Base-by-base conservation (phyloP, 1,284 basidiomycete species). In the Moniliophthora roreri region DNA sequence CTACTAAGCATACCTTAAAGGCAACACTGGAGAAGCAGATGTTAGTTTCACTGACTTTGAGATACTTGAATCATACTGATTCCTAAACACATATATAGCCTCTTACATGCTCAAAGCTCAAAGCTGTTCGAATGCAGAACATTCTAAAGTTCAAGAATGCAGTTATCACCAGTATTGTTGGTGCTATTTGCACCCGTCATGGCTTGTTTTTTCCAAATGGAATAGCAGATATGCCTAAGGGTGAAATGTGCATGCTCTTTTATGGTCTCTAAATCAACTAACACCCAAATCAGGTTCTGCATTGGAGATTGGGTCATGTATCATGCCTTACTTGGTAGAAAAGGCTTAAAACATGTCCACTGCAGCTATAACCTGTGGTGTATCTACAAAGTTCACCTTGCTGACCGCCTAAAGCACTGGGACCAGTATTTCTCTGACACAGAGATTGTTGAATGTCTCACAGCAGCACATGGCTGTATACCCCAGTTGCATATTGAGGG, bases 81-180 rank as follows among this genome's bases (percentile, higher is more conserved):
- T 32, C 7, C 6, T 32, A 11, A 7, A 59, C 46, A 9, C 24
- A 15, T n/a, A n/a, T 34, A 15, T n/a, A 67, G 64, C 53, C 54
- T 37, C 54, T 57, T 18, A 61, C 52, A 11, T 69, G 65, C 48
- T 49, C 57, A 15, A 58, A 64, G 28, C 58, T 69, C 2, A 47
- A 56, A 9, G 65, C 65, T 3, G 58, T 54, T 13, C 47, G 54
- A 3, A 60, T 66, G 40, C 66, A 66, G 51, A 64, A 65, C 36
- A 45, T 62, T 4, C 48, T 58, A 18, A 67, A 65, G 37, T 68
- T 67, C 57, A 65, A 63, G 38, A 63, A 64, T 49, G 57, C 59
- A 0, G 58, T 61, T 11, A 57, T 64, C 18, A 63, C 52, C n/a
- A 63, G 65, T 1, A 64, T 67, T 0, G 61, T 69, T 3, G 62